Conservation (phyloP, 2,329 filamentous ascomycete genomes). For the Talaromyces pinophilus region DNA sequence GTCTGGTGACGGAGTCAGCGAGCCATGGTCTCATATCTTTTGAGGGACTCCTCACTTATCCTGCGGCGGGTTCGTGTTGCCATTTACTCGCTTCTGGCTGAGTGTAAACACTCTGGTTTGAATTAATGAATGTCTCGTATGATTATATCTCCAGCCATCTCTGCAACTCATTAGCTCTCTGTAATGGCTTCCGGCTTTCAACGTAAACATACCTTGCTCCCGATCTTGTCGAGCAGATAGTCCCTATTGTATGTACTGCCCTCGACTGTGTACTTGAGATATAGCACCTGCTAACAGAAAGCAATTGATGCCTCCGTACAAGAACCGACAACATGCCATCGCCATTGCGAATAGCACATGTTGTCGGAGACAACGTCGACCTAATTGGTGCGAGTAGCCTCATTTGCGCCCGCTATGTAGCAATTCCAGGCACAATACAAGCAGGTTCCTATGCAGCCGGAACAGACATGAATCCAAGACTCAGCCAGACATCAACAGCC, state of each 20-base stretch:
- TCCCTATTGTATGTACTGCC: background rate
- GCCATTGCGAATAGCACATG: constrained; percentile 2
- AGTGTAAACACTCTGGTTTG: background rate
- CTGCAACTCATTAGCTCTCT: background rate
- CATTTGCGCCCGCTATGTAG: background rate
- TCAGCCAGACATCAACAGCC: background rate
- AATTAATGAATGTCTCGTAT: background rate
- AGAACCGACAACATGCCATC: constrained; percentile 8
- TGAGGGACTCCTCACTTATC: background rate
- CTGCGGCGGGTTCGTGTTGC: constrained; percentile 8
- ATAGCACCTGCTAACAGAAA: background rate
- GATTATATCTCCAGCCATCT: background rate
- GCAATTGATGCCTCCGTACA: background rate
- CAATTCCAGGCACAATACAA: background rate
- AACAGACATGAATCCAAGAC: background rate
- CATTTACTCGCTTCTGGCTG: constrained; percentile 13
- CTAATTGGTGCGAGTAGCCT: background rate
- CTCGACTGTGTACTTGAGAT: background rate
- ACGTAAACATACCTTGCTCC: background rate
- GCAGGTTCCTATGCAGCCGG: background rate
- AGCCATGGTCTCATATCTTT: background rate
- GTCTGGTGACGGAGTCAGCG: background rate
- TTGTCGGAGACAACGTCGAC: background rate
- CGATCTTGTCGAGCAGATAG: background rate
- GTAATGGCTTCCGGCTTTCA: background rate